Evolutionary conservation across 805 yeast genomes (phyloP).

Genomic region (Saccharomycopsis sp.): DNA sequence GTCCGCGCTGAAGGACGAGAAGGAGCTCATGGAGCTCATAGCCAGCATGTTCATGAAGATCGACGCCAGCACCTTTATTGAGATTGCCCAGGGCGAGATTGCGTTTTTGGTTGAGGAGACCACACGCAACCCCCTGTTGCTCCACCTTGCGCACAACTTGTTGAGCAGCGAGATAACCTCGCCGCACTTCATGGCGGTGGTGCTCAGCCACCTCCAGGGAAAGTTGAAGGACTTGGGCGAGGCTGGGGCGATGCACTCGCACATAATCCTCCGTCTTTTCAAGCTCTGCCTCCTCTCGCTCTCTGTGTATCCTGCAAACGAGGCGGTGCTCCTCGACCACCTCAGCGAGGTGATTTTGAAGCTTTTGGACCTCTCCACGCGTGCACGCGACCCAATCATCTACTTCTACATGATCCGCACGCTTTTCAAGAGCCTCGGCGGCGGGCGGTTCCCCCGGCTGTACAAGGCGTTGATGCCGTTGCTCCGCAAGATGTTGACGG

Average conservation of each 20-base stretch:
- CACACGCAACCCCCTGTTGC: conserved; percentile 73
- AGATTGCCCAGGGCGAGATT: conserved; percentile 76
- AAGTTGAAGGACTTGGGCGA: conserved; percentile 77
- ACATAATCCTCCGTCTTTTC: conserved; percentile 77
- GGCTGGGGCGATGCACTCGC: conserved; percentile 67
- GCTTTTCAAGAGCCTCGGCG: conserved; percentile 87
- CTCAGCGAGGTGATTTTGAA: conserved; percentile 66
- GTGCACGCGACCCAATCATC: conserved; percentile 82
- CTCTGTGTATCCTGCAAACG: conserved; percentile 70
- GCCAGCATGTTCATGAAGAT: conserved; percentile 90
- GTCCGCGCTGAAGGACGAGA: conserved; percentile 85
- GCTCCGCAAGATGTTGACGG: conserved; percentile 75
- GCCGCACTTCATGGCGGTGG: conserved; percentile 79
- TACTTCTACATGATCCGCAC: conserved; percentile 86
- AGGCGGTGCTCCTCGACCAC: conserved; percentile 80
- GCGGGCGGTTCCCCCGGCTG: conserved; percentile 63
- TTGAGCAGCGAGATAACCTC: conserved; percentile 90
- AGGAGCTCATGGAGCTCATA: conserved; percentile 90
- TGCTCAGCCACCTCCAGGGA: conserved; percentile 67
- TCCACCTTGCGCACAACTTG: conserved; percentile 91
- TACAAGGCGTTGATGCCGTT: conserved; percentile 91
- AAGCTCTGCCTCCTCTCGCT: conserved; percentile 86
- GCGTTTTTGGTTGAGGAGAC: conserved; percentile 71
- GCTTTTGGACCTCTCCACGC: conserved; percentile 70
- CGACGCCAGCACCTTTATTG: conserved; percentile 94